phyloP scores from a whole-genome alignment of 805 yeast genomes.

The Metschnikowia santaceciliae region DNA sequence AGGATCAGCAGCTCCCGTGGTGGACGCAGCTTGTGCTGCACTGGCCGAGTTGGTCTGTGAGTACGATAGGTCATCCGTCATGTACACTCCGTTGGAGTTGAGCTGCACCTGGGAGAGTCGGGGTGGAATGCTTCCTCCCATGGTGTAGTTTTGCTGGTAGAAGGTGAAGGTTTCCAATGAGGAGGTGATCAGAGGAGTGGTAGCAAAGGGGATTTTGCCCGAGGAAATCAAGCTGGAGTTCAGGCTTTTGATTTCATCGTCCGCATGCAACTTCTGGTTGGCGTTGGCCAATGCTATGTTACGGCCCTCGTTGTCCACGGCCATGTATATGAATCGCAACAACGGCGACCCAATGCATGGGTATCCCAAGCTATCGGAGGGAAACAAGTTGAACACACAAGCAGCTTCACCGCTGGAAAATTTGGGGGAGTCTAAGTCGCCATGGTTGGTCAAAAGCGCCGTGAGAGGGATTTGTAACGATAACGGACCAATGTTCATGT shows the following conservation, averaged over 20 bases:
- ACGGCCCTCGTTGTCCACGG: constrained; percentile 57
- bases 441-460: constrained; percentile 38
- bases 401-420: constrained; percentile 56
- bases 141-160: constrained; percentile 8
- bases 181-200: constrained; percentile 4
- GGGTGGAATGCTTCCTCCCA: constrained; percentile 20
- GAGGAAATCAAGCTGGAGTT: constrained; percentile 30
- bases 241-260: constrained; percentile 10
- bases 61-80: constrained; percentile 14
- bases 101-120: constrained; percentile 25
- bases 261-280: constrained; percentile 18
- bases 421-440: constrained; percentile 33
- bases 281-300: constrained; percentile 56
- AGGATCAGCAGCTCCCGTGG: constrained; percentile 7
- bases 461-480: constrained; percentile 47
- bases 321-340: constrained; percentile 50
- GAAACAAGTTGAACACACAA: constrained; percentile 51
- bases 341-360: constrained; percentile 58
- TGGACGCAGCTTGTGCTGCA: constrained; percentile 17
- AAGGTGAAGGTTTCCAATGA: constrained; percentile 11
- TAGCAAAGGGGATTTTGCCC: constrained; percentile 51
- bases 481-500: constrained; percentile 51
- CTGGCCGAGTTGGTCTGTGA: constrained; percentile 12
- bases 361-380: constrained; percentile 46
- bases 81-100: constrained; percentile 26